Base-by-base conservation (phyloP, 2,329 filamentous ascomycete species). In the Trichoderma gracile region DNA sequence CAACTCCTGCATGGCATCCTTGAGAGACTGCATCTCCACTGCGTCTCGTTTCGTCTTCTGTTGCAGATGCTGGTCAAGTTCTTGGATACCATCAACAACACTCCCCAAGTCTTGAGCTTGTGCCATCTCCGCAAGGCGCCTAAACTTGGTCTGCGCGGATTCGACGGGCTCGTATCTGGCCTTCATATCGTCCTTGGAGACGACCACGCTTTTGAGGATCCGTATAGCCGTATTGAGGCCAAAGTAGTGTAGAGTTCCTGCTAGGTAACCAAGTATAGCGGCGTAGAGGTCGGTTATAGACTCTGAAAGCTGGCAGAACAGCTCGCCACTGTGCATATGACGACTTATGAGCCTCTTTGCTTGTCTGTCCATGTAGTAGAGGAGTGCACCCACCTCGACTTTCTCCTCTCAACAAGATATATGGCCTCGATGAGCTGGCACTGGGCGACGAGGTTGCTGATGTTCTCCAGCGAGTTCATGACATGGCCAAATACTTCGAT, bases 381-480 rank as follows among this genome's bases (percentile, higher is more conserved):
- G 17, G 42, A 19, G n/a, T 33, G 30, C 6, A n/a, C 55, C n/a
- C 17, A 58, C 55, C 25, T 58, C 47, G 46, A n/a, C n/a, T 58
- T 46, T 33, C 55, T 58, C 17, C 23, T 58, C 10, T 58, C 42
- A 15, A 14, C 42, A n/a, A 58, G 12, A 15, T 58, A 58, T 30
- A 58, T 19, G 25, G 23, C 42, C 43, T 58, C 55, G n/a, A 58
- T 33, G 9, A 58, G 25, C 30, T 58, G 55, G 21, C 55, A 58
- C 42, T 46, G 55, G 47, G 43, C 55, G 47, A 58, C 33, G n/a
- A 58, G 55, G 46, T 58, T 58, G 55, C 42, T 47, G 4, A 58
- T 46, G 25, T 47, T 58, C 47, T 58, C 55, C 6, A 58, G 42
- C 25, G 55, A 58, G 25, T n/a, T 58, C 7, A 58, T 15, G 55